Evolutionary conservation across 2,329 filamentous ascomycete species (phyloP), one percentile per base, ranked within the genome.

Genomic region (Pseudogymnoascus sp.): DNA sequence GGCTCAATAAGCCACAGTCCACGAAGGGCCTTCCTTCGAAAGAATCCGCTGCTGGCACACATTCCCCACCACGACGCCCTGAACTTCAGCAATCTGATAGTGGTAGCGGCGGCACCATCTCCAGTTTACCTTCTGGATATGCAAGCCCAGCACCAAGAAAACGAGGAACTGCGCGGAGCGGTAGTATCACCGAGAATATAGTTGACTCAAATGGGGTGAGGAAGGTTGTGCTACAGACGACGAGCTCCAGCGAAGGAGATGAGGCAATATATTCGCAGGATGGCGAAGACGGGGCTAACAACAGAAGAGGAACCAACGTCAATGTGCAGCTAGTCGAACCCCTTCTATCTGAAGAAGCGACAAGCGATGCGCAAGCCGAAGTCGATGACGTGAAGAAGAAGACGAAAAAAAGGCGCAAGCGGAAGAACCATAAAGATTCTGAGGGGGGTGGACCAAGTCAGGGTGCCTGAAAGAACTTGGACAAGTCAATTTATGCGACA

Each of bases 131-230:
- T 18, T 70, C 67, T 5, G 65, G 64, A 34, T 66, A 64, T n/a
- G 65, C 64, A 60, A 70, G 66, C 59, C 69, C 65, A 67, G 72
- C 64, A 26, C 73, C 74, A 37, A 67, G 70, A 15, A 73, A 73
- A 57, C 74, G 74, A 33, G 76, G 79, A 7, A 76, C 78, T 3
- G 84, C 85, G 5, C 79, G 87, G 60, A 89, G 85, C 65, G 88
- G 89, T 26, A 89, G 85, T 69, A 90, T 92, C 66, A 90, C 88
- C 0, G 88, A 92, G 72, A 89, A 88, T 62, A 76, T 89, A n/a
- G 76, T 91, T 60, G 86, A 92, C 67, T 77, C 85, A 2, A 83
- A 85, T 60, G 89, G 89, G 2, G 80, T 91, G 58, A 82, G 83
- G 64, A 92, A 92, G 73, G 82, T 90, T 45, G 82, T 92, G 0